Conservation (phyloP, 257 asterid genomes). For the Leonotis leonurus region DNA sequence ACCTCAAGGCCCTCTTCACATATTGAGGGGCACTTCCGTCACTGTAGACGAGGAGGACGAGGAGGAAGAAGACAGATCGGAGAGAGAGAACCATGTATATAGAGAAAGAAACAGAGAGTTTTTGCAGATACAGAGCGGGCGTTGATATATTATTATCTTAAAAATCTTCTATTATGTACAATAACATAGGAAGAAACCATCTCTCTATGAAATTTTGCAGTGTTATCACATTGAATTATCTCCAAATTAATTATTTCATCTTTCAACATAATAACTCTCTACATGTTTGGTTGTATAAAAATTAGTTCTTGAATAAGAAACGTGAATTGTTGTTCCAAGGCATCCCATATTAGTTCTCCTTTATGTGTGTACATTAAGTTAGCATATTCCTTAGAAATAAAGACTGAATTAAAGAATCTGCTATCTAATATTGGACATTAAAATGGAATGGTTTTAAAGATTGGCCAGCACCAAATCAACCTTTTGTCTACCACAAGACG, state of each 20-base stretch:
- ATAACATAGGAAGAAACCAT: no score
- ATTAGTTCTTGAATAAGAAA: no score
- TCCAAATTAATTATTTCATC: no score
- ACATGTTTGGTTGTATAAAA: no score
- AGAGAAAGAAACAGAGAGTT: conserved; percentile 19
- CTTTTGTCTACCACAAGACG: conserved; percentile 36
- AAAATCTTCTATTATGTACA: no score
- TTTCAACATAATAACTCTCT: no score
- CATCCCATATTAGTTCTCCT: no score
- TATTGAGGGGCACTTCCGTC: conserved; percentile 31
- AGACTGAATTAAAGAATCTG: conserved; percentile 11
- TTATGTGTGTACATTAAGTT: conserved; percentile 2
- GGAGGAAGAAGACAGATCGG: conserved; percentile 56
- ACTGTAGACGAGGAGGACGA: conserved; percentile 26
- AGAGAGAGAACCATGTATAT: conserved; percentile 16
- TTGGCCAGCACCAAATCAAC: conserved; percentile 33
- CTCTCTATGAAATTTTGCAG: no score
- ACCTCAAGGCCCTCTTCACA: conserved; percentile 53
- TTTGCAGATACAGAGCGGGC: conserved; percentile 48
- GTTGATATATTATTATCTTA: no score
- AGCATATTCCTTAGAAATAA: conserved; percentile 6
- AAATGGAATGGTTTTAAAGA: conserved; percentile 33
- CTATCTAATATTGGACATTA: conserved; percentile 3
- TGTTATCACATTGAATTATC: no score
- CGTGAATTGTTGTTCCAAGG: no score